phyloP scores from a whole-genome alignment of 768 basidiomycete species.

The Collybia sordida region DNA sequence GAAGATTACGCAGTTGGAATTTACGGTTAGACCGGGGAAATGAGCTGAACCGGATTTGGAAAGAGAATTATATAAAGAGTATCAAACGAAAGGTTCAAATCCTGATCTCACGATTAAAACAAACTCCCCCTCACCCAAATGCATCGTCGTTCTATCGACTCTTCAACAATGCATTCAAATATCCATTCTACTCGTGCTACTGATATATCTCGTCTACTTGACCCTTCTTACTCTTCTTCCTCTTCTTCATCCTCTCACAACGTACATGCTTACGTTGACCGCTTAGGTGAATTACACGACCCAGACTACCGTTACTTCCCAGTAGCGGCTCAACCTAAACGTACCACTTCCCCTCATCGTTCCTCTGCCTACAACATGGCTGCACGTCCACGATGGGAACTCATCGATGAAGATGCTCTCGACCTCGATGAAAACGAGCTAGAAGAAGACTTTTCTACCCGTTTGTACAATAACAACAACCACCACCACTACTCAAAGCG shows the following conservation, averaged over 20 bases:
- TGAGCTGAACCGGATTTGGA: not conserved
- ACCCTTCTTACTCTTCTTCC: slow-evolving; percentile 54
- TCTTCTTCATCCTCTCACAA: slow-evolving; percentile 21
- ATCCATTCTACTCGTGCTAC: slow-evolving; percentile 32
- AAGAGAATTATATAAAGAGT: slow-evolving; percentile 11
- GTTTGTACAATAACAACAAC: not conserved
- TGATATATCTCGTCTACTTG: slow-evolving; percentile 63
- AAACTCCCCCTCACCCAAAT: slow-evolving; percentile 1
- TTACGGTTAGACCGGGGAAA: slow-evolving; percentile 10
- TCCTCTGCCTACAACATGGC: slow-evolving; percentile 9
- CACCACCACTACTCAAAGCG: slow-evolving; percentile 2
- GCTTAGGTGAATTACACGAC: slow-evolving; percentile 62
- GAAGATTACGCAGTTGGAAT: slow-evolving; percentile 8
- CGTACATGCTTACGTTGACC: slow-evolving; percentile 54
- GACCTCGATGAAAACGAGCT: slow-evolving; percentile 24
- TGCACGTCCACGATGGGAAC: slow-evolving; percentile 33
- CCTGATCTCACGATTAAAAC: not conserved
- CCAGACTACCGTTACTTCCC: slow-evolving; percentile 71
- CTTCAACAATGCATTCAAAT: too few species aligned
- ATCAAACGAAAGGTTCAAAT: not conserved
- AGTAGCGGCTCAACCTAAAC: slow-evolving; percentile 13
- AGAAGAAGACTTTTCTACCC: not conserved
- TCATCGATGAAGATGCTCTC: slow-evolving; percentile 20
- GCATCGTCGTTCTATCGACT: slow-evolving; percentile 3
- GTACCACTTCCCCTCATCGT: slow-evolving; percentile 14